Conservation (phyloP, 257 asterid genomes). For the Nicotiana sylvestris region DNA sequence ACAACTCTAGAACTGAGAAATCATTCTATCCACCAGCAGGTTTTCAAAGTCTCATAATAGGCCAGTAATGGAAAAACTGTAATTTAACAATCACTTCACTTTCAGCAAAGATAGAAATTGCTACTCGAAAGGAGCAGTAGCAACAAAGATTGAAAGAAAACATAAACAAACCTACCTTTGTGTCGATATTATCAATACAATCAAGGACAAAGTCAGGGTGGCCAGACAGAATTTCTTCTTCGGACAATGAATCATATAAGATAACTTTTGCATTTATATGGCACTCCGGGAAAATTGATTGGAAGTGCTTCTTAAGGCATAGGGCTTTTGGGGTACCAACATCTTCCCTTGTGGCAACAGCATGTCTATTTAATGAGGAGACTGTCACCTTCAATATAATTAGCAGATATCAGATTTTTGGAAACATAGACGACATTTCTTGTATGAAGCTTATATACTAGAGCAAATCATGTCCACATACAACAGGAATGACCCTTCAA, state of each 20-base stretch:
- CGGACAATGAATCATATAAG: constrained; percentile 77
- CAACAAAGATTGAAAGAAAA: not conserved
- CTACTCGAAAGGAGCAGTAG: not conserved
- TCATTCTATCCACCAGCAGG: not conserved
- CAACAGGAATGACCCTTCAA: not conserved
- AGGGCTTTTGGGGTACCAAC: constrained; percentile 88
- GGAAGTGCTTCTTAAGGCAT: constrained; percentile 85
- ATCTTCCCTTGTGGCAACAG: constrained; percentile 94
- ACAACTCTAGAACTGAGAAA: not conserved
- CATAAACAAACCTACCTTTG: constrained; percentile 52
- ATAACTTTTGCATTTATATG: constrained; percentile 77
- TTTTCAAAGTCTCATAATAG: not conserved
- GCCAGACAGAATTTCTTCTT: constrained; percentile 90
- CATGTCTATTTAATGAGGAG: constrained; percentile 94
- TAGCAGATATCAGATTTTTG: not conserved
- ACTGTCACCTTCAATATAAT: constrained; percentile 67
- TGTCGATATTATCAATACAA: constrained; percentile 94
- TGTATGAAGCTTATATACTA: not conserved
- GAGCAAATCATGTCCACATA: not conserved
- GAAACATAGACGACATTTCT: not conserved
- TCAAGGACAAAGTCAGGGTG: constrained; percentile 85
- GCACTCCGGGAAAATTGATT: constrained; percentile 82
- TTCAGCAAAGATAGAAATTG: not conserved
- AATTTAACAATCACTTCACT: not conserved
- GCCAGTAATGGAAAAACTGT: not conserved